These are phyloP conservation scores for Hura crepitans DNA, from an alignment of 441 rosid genomes.

Conservation along the genomic window DNA sequence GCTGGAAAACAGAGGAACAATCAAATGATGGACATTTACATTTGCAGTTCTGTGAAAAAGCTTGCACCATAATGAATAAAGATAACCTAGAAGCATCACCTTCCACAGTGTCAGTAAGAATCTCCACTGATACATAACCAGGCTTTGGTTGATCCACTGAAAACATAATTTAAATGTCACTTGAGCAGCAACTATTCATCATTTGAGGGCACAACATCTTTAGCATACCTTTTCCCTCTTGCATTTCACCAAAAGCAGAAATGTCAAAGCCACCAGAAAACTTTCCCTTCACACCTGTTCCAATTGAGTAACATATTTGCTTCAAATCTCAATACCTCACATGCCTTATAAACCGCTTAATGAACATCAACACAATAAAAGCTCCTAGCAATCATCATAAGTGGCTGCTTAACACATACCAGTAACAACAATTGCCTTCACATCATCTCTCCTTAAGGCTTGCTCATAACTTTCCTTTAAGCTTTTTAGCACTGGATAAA, in stretches of 20 bases:
- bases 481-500: slow-evolving; percentile 57
- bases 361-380: slow-evolving; percentile 7
- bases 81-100: slow-evolving; percentile 37
- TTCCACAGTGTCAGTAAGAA: slow-evolving; percentile 65
- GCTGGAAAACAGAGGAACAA: slow-evolving; percentile 42
- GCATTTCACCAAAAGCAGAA: slow-evolving; percentile 58
- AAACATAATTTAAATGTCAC: slow-evolving; percentile 22
- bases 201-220: slow-evolving; percentile 3
- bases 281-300: slow-evolving; percentile 77
- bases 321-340: slow-evolving; percentile 2
- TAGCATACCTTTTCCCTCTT: slow-evolving; percentile 50
- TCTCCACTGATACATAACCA: slow-evolving; percentile 57
- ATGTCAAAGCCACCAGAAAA: slow-evolving; percentile 98
- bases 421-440: slow-evolving; percentile 85
- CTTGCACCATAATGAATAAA: slow-evolving; percentile 12
- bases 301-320: slow-evolving; percentile 22
- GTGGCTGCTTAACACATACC: slow-evolving; percentile 36
- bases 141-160: slow-evolving; percentile 55
- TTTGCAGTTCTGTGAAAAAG: slow-evolving; percentile 9
- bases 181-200: neutral
- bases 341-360: slow-evolving; percentile 3
- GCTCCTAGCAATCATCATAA: neutral
- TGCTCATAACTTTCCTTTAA: slow-evolving; percentile 70
- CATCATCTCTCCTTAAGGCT: slow-evolving; percentile 80
- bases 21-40: slow-evolving; percentile 15